Evolutionary conservation across 2,329 filamentous ascomycete species (phyloP).

Genomic region (Pseudocercospora pini-densiflorae): DNA sequence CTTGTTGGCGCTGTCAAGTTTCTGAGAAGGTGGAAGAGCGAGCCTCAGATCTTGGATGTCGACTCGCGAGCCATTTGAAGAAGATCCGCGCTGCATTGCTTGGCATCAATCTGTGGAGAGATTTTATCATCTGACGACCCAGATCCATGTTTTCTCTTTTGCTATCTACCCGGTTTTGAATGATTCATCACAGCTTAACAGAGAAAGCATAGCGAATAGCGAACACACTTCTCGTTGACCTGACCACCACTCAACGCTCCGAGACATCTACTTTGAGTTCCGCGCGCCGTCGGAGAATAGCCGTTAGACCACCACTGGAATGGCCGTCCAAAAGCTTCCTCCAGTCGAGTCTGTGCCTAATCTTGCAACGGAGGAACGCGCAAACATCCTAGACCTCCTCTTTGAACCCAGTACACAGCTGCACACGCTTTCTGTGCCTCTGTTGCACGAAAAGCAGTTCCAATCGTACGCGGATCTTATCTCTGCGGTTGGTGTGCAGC

Average conservation of each 20-base stretch:
- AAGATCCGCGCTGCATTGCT: neutral
- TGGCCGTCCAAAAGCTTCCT: slow-evolving; percentile 55
- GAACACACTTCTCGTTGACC: neutral
- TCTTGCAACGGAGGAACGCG: slow-evolving; percentile 61
- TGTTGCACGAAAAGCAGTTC: slow-evolving; percentile 66
- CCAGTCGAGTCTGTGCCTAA: slow-evolving; percentile 59
- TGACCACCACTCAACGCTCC: neutral
- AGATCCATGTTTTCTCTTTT: neutral
- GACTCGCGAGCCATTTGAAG: neutral
- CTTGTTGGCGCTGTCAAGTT: neutral
- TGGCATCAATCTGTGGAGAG: neutral
- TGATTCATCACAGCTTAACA: neutral
- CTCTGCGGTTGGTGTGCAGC: slow-evolving; percentile 64
- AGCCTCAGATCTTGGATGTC: neutral
- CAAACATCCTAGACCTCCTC: slow-evolving; percentile 70
- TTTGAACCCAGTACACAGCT: slow-evolving; percentile 83
- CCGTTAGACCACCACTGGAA: slow-evolving; percentile 1
- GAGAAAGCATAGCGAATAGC: neutral
- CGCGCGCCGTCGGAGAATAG: neutral
- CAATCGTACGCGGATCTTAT: slow-evolving; percentile 72
- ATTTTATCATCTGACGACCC: neutral
- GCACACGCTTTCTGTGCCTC: slow-evolving; percentile 71
- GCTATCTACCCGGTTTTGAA: neutral
- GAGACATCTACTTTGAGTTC: slow-evolving; percentile 6
- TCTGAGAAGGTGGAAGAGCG: neutral